Base-by-base conservation (phyloP, 2,329 filamentous ascomycete species). In the Pseudogymnoascus sp. region DNA sequence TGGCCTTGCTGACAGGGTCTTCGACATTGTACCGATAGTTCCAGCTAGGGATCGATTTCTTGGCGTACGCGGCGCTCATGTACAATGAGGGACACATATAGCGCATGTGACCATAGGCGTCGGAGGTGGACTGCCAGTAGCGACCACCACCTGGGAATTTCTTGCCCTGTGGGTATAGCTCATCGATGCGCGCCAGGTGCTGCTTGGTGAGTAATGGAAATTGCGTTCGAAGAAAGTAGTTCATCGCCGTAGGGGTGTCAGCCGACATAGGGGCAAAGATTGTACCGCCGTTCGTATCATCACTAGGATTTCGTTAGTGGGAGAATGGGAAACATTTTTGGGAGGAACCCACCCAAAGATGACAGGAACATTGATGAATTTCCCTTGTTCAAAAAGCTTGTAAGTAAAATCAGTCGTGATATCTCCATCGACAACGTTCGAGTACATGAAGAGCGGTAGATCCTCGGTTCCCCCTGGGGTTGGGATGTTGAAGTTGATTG, bases 1-100 rank as follows among this genome's bases (percentile, higher is more conserved):
- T 68, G 0, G 74, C 75, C 20, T 82, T 74, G 54, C 83, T 75
- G 0, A 68, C 67, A 0, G 81, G 79, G 63, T 90, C 87, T 41
- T 83, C 74, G 3, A 90, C 88, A 61, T 86, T 81, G 64, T 67
- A 74, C 85, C 82, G 82, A 70, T 92, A 92, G 69, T 84, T 86
- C 80, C 83, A 92, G 22, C 79, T 82, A 1, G 71, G 66, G 1
- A 61, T 64, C 9, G 64, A 63, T 57, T 69, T 65, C 47, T 65
- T 64, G 16, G 64, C 57, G 18, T 61, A 67, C 43, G 59, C 50
- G 35, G 22, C 60, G 33, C 65, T 70, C 61, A 87, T 74, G 72
- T 78, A 81, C 38, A 87, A 76, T 0, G 81, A 81, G 0, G 86
- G 83, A 65, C 86, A 89, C 65, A 77, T 85, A 71, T 88, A 88